phyloP scores from a whole-genome alignment of 345 rosid species.

The Cardiospermum halicacabum region DNA sequence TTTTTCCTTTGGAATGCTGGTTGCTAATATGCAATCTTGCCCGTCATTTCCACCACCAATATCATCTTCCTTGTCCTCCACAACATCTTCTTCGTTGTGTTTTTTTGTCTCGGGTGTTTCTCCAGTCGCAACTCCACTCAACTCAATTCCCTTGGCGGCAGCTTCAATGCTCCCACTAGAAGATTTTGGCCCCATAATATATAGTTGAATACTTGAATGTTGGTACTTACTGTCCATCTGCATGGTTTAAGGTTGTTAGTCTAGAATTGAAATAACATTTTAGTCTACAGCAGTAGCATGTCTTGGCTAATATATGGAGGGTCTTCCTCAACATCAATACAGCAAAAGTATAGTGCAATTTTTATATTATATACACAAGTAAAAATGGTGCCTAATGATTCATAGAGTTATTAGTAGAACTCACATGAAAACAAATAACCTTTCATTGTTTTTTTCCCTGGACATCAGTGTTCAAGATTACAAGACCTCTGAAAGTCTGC shows the following conservation, averaged over 20 bases:
- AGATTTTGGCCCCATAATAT: slow-evolving; percentile 57
- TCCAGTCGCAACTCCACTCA: slow-evolving; percentile 24
- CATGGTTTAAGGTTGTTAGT: slow-evolving; percentile 6
- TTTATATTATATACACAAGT: not conserved
- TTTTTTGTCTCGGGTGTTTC: slow-evolving; percentile 22
- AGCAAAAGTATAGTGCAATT: not conserved
- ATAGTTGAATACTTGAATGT: slow-evolving; percentile 86
- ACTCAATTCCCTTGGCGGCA: slow-evolving; percentile 8
- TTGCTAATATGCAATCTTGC: slow-evolving; percentile 26
- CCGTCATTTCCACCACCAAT: slow-evolving; percentile 19
- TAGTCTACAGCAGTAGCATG: not conserved
- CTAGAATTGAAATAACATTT: not conserved
- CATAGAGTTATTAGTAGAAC: not conserved
- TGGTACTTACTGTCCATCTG: slow-evolving; percentile 86
- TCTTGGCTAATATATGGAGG: not conserved
- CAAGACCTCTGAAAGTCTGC: not conserved
- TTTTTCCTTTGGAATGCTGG: slow-evolving; percentile 35
- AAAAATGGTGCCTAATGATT: not conserved
- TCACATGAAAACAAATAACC: not conserved
- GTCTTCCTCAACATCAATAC: not conserved
- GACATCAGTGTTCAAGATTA: not conserved
- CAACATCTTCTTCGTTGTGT: slow-evolving; percentile 14
- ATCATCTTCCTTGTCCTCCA: slow-evolving; percentile 13
- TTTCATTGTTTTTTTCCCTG: not conserved
- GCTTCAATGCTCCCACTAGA: slow-evolving; percentile 23